Evolutionary conservation across 1,284 basidiomycete genomes (phyloP).

Genomic region (Exobasidium rhododendri): DNA sequence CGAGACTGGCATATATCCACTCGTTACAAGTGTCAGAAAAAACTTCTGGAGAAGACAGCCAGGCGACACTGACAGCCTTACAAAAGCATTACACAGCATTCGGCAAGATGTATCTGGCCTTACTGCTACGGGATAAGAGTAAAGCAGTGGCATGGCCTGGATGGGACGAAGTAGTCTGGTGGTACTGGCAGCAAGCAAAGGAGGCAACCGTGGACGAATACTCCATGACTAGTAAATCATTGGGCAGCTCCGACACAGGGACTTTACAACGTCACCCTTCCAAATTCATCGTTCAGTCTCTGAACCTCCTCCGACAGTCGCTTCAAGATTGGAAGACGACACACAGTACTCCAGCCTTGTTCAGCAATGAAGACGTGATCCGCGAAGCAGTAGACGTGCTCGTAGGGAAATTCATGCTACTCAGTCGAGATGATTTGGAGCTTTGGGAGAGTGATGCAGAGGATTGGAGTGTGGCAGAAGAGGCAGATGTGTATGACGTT

Average conservation of each 20-base stretch:
- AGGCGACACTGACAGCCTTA: conserved; percentile 20
- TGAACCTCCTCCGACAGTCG: conserved; percentile 39
- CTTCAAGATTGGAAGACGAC: conserved; percentile 42
- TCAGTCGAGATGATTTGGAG: conserved; percentile 41
- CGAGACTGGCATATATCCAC: conserved; percentile 22
- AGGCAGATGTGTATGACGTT: conserved; percentile 32
- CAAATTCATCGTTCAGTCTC: conserved; percentile 46
- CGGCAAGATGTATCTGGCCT: conserved; percentile 49
- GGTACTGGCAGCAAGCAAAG: conserved; percentile 45
- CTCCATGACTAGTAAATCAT: conserved; percentile 9
- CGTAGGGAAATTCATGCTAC: conserved; percentile 39
- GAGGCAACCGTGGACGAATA: conserved; percentile 10
- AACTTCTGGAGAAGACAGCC: not conserved
- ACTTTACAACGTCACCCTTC: conserved; percentile 25
- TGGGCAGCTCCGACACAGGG: conserved; percentile 15
- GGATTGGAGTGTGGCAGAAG: conserved; percentile 44
- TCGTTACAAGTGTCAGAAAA: not conserved
- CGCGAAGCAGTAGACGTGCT: conserved; percentile 40
- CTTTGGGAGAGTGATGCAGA: conserved; percentile 47
- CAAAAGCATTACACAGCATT: conserved; percentile 48
- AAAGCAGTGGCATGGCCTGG: conserved; percentile 47
- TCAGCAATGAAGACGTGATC: conserved; percentile 37
- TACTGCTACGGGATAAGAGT: conserved; percentile 41
- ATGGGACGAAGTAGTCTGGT: conserved; percentile 47
- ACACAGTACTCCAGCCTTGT: conserved; percentile 25